phyloP scores from a whole-genome alignment of 495 filamentous ascomycete species.

The Penicillium bialowiezense region DNA sequence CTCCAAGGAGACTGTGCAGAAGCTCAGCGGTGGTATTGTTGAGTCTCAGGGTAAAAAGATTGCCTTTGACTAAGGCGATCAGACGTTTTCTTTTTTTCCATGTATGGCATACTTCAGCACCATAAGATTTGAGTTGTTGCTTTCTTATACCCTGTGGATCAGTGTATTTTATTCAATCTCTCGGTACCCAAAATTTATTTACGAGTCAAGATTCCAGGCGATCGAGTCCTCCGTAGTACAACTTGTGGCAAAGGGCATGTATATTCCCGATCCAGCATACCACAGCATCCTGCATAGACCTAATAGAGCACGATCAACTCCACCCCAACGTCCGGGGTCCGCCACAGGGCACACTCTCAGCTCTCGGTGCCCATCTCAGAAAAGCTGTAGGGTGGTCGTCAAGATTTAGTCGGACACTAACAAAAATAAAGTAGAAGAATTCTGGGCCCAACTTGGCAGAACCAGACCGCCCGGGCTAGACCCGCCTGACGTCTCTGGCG shows the following conservation, averaged over 20 bases:
- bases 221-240: slow-evolving; percentile 3
- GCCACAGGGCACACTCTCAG: too few relatives aligned
- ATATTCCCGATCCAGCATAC: slow-evolving; percentile 3
- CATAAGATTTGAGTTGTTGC: not conserved
- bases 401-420: slow-evolving; percentile 3
- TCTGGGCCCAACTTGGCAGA: slow-evolving; percentile 20
- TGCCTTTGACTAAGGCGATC: slow-evolving; percentile 62
- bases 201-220: not conserved
- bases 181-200: too few relatives aligned
- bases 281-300: slow-evolving; percentile 3
- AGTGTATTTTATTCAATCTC: not conserved
- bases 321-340: too few relatives aligned
- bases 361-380: too few relatives aligned
- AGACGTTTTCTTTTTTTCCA: not conserved
- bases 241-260: slow-evolving; percentile 1
- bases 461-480: slow-evolving; percentile 25
- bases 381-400: not conserved
- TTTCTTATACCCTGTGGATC: slow-evolving; percentile 1
- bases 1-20: slow-evolving; percentile 44
- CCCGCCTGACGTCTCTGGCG: slow-evolving; percentile 30
- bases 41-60: slow-evolving; percentile 79
- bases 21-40: slow-evolving; percentile 74
- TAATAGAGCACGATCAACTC: not conserved
- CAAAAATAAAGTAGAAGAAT: slow-evolving; percentile 1
- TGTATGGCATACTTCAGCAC: not conserved